Base-by-base conservation (phyloP, 2,329 filamentous ascomycete species). In the Claviceps paspali region DNA sequence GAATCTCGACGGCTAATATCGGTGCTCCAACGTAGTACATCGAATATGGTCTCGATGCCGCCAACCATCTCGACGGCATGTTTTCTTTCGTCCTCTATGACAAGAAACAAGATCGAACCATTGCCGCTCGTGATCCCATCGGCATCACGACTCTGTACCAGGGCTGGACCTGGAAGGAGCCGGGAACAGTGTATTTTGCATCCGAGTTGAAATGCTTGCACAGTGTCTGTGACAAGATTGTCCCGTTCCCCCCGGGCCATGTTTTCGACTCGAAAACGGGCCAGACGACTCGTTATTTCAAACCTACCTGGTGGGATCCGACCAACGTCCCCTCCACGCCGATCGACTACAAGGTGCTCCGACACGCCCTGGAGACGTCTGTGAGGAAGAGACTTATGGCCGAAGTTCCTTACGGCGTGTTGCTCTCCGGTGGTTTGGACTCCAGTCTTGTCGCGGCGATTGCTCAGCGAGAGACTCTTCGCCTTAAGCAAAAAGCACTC, bases 51-150 rank as follows among this genome's bases (percentile, higher is more conserved):
- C 70, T 92, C 49, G 86, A 96, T 54, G 85, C 88, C 41, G 87
- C 91, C 44, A 91, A 88, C 63, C 70, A 85, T 62, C 77, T 98
- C 49, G 91, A 98, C 59, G 91, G 91, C 67, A 98, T 98, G 91
- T 98, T 98, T 73, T 95, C 88, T 12, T 98, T 92, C 66, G 87
- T 98, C 39, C 74, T 98, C 37, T 94, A 94, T 64, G 91, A 98
- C 68, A 94, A 93, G 73, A 79, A 76, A 49, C 77, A 86, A 60
- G 82, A 98, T 68, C 81, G 91, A 48, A 82, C 86, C 44, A 77
- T 98, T 54, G 91, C 91, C 41, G 91, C 91, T 39, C 79, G 91
- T 56, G 91, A 98, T 60, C 91, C 91, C 26, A 95, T 98, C 52
- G 91, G 91, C 51, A 79, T 98, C 60, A 96, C 87, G 47, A 95